These are phyloP conservation scores for Phanerodontia chrysosporium DNA, from an alignment of 768 basidiomycete species.

Conservation along the genomic window DNA sequence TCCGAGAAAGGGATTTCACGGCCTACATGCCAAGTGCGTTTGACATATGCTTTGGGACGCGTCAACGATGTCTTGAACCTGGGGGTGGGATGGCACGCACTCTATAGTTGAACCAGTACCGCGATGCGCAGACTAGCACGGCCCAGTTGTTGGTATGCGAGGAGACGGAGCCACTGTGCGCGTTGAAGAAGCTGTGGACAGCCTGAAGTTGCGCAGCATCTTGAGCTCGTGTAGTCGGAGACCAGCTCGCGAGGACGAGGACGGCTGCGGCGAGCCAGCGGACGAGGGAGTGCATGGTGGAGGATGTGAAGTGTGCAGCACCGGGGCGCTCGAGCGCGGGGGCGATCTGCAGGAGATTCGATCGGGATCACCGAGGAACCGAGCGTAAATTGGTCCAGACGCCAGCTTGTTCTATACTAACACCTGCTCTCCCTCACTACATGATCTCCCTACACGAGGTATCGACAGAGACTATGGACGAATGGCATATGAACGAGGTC, in stretches of 20 bases:
- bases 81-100: conserved; percentile 45
- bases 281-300: background rate
- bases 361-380: background rate
- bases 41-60: conserved; percentile 79
- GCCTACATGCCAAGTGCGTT: conserved; percentile 93
- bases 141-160: conserved; percentile 98
- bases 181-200: conserved; percentile 3
- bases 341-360: background rate
- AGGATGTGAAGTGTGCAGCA: too few species aligned
- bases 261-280: background rate
- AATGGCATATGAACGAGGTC: conserved; percentile 65
- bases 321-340: background rate
- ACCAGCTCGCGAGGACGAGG: conserved; percentile 6
- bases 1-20: background rate
- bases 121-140: conserved; percentile 87
- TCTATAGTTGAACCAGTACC: conserved; percentile 99
- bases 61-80: background rate
- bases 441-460: too few species aligned
- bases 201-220: background rate
- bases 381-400: background rate
- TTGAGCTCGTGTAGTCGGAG: background rate
- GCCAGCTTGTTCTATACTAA: background rate
- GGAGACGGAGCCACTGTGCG: background rate
- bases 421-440: background rate
- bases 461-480: too few species aligned